These are phyloP conservation scores for Umbilicus rupestris DNA, from an alignment of 164 flowering plant genomes.

Conservation along the genomic window DNA sequence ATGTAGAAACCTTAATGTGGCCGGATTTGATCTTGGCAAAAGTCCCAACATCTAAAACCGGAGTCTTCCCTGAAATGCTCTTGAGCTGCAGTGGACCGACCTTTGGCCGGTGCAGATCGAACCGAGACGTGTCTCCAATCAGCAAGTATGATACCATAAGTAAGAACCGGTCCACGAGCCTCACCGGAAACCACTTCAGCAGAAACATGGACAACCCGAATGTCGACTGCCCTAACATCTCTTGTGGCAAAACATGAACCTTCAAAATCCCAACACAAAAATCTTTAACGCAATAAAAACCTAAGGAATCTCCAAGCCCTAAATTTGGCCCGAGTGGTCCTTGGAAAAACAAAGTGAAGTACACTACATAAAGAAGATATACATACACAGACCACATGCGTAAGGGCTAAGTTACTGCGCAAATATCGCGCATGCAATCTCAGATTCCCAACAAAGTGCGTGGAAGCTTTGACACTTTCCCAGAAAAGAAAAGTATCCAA, in stretches of 20 bases:
- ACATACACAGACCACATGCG: not conserved
- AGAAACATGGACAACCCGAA: slow-evolving; percentile 84
- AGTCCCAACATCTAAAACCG: slow-evolving; percentile 85
- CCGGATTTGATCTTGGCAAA: slow-evolving; percentile 71
- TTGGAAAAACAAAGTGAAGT: not conserved
- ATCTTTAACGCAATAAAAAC: not conserved
- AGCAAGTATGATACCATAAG: slow-evolving; percentile 38
- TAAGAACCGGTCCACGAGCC: slow-evolving; percentile 62
- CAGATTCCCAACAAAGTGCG: slow-evolving; percentile 30
- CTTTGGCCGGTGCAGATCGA: slow-evolving; percentile 57
- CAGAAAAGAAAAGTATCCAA: not conserved
- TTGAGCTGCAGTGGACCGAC: slow-evolving; percentile 80
- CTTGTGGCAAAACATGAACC: slow-evolving; percentile 88
- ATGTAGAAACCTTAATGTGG: slow-evolving; percentile 49
- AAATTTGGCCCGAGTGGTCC: not conserved
- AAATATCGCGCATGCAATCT: slow-evolving; percentile 27
- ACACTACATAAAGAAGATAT: not conserved
- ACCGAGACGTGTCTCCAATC: slow-evolving; percentile 57
- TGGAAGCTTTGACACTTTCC: slow-evolving; percentile 8
- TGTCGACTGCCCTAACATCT: slow-evolving; percentile 89
- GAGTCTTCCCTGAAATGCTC: slow-evolving; percentile 69
- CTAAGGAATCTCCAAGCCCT: not conserved
- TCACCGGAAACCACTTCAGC: slow-evolving; percentile 77
- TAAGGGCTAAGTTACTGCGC: not conserved
- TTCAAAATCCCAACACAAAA: slow-evolving; percentile 13